Percentiles rank a stretch among this genome's conserved stretches.
Evolutionary conservation across 192 early-diverging fungal species (phyloP).

Genomic region (Endogone sp.): DNA sequence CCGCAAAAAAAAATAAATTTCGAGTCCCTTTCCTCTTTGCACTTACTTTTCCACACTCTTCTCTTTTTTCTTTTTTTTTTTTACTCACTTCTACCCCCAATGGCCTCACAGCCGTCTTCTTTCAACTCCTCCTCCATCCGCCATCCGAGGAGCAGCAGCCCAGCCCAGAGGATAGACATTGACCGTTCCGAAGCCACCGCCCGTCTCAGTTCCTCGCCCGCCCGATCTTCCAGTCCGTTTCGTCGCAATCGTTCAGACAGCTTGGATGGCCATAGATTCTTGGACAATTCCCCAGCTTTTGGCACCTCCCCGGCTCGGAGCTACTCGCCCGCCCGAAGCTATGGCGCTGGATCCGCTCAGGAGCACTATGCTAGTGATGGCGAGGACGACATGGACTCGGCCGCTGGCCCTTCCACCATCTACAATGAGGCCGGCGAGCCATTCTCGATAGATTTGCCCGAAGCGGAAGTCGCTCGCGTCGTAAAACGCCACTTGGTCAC

Average conservation of each 20-base stretch:
- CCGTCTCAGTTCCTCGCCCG: not conserved
- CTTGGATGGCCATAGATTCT: not conserved
- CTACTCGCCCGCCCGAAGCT: not conserved
- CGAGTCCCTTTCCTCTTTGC: too few species aligned
- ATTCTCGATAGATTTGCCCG: conserved; percentile 6
- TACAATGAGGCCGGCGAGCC: not conserved
- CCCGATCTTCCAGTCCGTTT: not conserved
- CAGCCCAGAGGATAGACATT: not conserved
- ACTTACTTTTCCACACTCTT: too few species aligned
- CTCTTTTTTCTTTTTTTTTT: too few species aligned
- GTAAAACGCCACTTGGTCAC: conserved; percentile 30
- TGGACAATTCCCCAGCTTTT: not conserved
- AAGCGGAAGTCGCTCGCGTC: conserved; percentile 27
- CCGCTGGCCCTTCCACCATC: not conserved
- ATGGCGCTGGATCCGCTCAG: not conserved
- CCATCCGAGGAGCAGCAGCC: not conserved
- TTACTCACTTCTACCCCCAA: too few species aligned
- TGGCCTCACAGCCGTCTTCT: too few species aligned
- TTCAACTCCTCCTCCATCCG: too few species aligned
- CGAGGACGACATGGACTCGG: not conserved
- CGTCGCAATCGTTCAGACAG: not conserved
- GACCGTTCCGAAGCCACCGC: not conserved
- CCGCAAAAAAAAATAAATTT: too few species aligned
- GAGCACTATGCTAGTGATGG: not conserved
- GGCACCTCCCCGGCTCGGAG: not conserved